Percentiles rank a stretch among this genome's conserved stretches.
These are phyloP conservation scores for Vanrija humicola DNA, from an alignment of 1,284 basidiomycete genomes.

Conservation along the genomic window DNA sequence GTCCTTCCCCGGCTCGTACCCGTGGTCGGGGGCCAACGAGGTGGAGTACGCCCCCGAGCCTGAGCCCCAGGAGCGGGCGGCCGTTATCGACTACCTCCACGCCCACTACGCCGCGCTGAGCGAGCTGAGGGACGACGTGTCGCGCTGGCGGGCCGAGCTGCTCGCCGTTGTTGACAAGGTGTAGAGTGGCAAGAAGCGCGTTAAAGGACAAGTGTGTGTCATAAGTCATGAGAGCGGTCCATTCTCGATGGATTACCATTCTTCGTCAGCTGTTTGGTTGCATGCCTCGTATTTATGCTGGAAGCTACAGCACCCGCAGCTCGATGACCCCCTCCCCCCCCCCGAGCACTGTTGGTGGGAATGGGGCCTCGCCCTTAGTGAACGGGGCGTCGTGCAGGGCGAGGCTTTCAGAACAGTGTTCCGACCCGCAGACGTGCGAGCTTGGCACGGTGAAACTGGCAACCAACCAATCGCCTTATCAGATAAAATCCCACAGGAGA, in stretches of 20 bases:
- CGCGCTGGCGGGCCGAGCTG: background rate
- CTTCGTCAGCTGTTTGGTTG: background rate
- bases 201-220: background rate
- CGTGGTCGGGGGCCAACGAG: too few species aligned
- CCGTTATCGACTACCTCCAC: conserved; percentile 1
- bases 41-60: background rate
- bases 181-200: background rate
- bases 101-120: conserved; percentile 1
- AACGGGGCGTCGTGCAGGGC: too few species aligned
- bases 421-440: too few species aligned
- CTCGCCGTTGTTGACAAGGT: conserved; percentile 2
- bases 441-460: too few species aligned
- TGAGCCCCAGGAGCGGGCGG: background rate
- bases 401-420: too few species aligned
- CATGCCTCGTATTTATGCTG: background rate
- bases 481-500: too few species aligned
- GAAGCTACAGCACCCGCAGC: background rate
- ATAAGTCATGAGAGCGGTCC: background rate
- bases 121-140: conserved; percentile 1
- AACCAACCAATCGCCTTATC: too few species aligned
- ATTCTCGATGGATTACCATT: background rate
- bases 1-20: too few species aligned
- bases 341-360: too few species aligned
- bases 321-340: too few species aligned
- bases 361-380: too few species aligned